Evolutionary conservation across 768 basidiomycete species (phyloP), one percentile per base, ranked within the genome.

Genomic region (Exsudoporus frostii): DNA sequence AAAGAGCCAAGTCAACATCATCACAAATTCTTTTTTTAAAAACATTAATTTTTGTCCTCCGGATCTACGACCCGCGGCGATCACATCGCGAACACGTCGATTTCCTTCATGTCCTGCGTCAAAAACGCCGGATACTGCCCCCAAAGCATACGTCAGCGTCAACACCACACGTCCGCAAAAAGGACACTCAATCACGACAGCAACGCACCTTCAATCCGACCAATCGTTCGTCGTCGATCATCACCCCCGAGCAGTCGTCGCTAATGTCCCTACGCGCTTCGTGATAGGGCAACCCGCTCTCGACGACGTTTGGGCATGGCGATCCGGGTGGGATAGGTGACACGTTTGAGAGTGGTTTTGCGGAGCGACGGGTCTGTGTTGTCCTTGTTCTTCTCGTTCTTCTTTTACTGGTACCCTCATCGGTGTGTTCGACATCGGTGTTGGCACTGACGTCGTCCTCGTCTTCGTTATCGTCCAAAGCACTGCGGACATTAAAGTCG

Each of bases 181-280:
- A n/a, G 24, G 7, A 7, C 11, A 14, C 11, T 19, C 27, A 15
- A 17, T 8, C 13, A 30, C 19, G 15, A 14, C 11, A 17, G 13
- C 8, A 8, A 24, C 73, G 34, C 49, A 77, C 76, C 66, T 70
- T 70, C 54, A 78, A 51, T 24, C 74, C 74, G 25, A 77, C 55
- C 29, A 77, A 47, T 45, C 74, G 62, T 39, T n/a, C n/a, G n/a
- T n/a, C n/a, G n/a, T n/a, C n/a, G n/a, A n/a, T n/a, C n/a, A n/a
- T n/a, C n/a, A n/a, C 59, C 10, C 76, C 76, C 10, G 69, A 68
- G 50, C 73, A 76, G 1, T 61, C 54, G 11, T 62, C 65, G 34
- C 54, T 50, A 7, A 61, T 44, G 17, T 63, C 61, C 27, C 67
- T 50, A 3, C 39, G 51, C 43, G 57, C 61, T 2, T 68, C 62